phyloP scores from a whole-genome alignment of 768 basidiomycete genomes.

The Dentipellis sp. region DNA sequence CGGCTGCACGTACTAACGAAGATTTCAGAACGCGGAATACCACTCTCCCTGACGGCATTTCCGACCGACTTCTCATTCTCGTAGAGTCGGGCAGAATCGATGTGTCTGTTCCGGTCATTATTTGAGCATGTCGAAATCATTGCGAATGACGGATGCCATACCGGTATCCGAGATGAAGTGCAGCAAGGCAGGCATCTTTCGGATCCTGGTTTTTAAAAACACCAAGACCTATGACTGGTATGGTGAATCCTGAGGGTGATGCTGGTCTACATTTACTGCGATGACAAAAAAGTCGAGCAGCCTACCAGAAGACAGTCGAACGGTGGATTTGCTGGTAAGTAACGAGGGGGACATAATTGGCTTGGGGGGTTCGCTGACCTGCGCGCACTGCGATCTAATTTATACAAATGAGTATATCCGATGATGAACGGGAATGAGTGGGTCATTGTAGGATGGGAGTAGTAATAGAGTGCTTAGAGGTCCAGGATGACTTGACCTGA shows the following conservation, averaged over 20 bases:
- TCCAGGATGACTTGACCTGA: not conserved
- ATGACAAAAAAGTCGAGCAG: no score
- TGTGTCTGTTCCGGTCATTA: constrained; percentile 34
- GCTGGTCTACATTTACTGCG: no score
- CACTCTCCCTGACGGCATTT: constrained; percentile 46
- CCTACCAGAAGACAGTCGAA: not conserved
- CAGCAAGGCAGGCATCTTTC: constrained; percentile 45
- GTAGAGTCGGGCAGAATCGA: constrained; percentile 69
- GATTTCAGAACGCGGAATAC: constrained; percentile 45
- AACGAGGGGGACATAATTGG: no score
- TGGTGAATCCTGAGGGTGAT: constrained; percentile 33
- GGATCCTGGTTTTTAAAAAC: constrained; percentile 61
- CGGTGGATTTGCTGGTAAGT: constrained; percentile 22
- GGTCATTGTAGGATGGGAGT: no score
- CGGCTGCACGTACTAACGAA: constrained; percentile 52
- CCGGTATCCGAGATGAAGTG: constrained; percentile 62
- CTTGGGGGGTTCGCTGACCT: no score
- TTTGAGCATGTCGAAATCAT: not conserved
- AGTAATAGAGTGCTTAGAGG: not conserved
- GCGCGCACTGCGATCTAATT: no score
- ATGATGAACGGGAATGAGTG: not conserved
- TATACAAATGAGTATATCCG: no score
- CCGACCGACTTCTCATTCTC: constrained; percentile 56
- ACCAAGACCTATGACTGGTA: constrained; percentile 62
- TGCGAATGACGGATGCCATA: constrained; percentile 14